A percentile compares a stretch with the other conserved stretches of the same genome.
phyloP scores from a whole-genome alignment of 352 stramenopile species.

The Phytophthora agathidicida region DNA sequence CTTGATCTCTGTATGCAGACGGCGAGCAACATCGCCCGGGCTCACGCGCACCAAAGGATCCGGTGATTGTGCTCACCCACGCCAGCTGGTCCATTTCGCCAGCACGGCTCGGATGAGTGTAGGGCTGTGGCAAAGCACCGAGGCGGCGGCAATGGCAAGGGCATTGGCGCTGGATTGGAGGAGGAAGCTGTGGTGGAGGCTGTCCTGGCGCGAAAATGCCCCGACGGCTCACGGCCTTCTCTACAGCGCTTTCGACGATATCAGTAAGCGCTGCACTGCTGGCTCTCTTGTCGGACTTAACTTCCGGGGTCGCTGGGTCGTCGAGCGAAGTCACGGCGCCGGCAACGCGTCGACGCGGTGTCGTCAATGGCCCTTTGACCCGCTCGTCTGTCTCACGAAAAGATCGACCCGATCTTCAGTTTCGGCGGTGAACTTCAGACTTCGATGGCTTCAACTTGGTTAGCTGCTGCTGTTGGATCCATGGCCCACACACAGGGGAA shows the following conservation, averaged over 20 bases:
- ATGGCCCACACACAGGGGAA: too few species aligned
- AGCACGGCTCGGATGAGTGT: conserved; percentile 5
- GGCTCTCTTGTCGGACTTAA: conserved; percentile 7
- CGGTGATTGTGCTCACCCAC: conserved; percentile 10
- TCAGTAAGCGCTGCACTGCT: background rate
- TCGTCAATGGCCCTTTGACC: background rate
- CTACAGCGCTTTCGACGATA: too few species aligned
- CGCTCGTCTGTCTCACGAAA: conserved; percentile 8
- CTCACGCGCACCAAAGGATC: background rate
- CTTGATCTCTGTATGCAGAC: conserved; percentile 5
- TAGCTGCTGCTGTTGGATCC: too few species aligned
- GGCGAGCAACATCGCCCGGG: conserved; percentile 1
- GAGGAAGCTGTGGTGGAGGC: too few species aligned
- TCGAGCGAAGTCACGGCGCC: background rate
- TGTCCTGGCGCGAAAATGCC: too few species aligned
- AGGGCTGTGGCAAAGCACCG: too few species aligned
- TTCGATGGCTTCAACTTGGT: conserved; percentile 3
- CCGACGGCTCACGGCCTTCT: too few species aligned
- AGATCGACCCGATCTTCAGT: conserved; percentile 11
- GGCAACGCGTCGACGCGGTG: conserved; percentile 1
- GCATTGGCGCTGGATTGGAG: too few species aligned
- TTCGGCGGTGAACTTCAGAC: conserved; percentile 1
- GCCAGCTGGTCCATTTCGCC: conserved; percentile 4
- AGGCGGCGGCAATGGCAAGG: too few species aligned
- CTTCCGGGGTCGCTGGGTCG: background rate